phyloP scores from a whole-genome alignment of 1,284 basidiomycete species.

The Porodaedalea pini region DNA sequence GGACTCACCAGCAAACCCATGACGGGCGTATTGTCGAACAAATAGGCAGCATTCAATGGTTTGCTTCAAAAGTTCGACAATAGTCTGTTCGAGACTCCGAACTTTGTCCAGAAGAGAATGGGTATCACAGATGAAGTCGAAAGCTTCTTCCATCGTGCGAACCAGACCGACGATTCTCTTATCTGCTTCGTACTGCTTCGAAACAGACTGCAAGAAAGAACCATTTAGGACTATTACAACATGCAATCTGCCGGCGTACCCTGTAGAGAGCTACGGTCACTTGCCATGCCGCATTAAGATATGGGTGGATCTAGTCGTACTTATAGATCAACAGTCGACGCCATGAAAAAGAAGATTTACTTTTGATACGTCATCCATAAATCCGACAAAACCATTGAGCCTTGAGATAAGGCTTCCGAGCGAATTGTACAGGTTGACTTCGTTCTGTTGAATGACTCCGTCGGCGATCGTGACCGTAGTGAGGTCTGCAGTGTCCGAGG shows the following conservation, averaged over 20 bases:
- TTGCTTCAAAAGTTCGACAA: background rate
- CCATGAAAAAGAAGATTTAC: no score
- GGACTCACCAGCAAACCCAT: background rate
- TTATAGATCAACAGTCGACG: background rate
- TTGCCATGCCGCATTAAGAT: background rate
- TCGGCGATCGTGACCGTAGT: background rate
- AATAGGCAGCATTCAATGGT: background rate
- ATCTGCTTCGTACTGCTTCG: background rate
- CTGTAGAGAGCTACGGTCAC: background rate
- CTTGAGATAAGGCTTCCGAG: background rate
- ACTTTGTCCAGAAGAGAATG: background rate
- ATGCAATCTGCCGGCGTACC: no score
- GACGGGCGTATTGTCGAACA: no score
- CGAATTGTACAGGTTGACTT: background rate
- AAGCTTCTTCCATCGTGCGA: background rate
- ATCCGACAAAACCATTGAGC: background rate
- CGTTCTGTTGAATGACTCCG: background rate
- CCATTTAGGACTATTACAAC: no score
- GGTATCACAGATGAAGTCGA: background rate
- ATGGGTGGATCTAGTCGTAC: background rate
- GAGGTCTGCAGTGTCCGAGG: background rate
- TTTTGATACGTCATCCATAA: background rate
- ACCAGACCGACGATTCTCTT: background rate
- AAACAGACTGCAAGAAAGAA: background rate
- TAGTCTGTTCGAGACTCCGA: background rate